Base-by-base conservation (phyloP, 148 eudicot genomes). In the Nepenthes gracilis region DNA sequence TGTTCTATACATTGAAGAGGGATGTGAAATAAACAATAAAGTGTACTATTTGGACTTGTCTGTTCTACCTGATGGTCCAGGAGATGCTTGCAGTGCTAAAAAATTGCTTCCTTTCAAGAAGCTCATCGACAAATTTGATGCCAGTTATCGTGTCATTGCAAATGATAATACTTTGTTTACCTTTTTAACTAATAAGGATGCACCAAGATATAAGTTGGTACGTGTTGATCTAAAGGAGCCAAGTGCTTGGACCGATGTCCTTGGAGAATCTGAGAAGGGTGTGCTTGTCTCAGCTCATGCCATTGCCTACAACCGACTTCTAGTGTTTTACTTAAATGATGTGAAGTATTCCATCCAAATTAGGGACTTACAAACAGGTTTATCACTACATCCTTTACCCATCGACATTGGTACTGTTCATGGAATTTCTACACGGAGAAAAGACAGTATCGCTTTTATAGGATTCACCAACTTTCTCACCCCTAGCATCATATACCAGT, bases 391-490 rank as follows among this genome's bases (percentile, higher is more conserved):
- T 70, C 60, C 57, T 53, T 72, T 93, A 50, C 87, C 91, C 5
- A 73, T 84, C 56, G 98, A 88, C 13, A 93, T 93, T 47, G 98
- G 98, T 49, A 67, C 91, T 1, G 85, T 84, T 51, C 64, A 72
- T 58, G 79, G 74, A 35, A 64, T 93, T 60, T 85, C 85, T 56
- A 77, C 85, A 48, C 69, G 86, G 72, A 78, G 98, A 0, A 72
- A 85, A 67, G 86, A 93, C 65, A 74, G 63, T 38, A 53, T 54
- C 1, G 57, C 76, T 54, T 88, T 93, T 72, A 64, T 88, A 43
- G 79, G 77, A 11, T 86, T 88, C 66, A 82, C 88, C 47, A 93
- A 87, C 72, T 93, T 93, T 65, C 83, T 93, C 45, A 79, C 83
- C 56, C 95, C 85, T 14, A 85, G 88, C 34, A 79, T 86, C 33